Evolutionary conservation across 768 basidiomycete genomes (phyloP), one percentile per base, ranked within the genome.

Genomic region (Rhizopogon vulgaris): DNA sequence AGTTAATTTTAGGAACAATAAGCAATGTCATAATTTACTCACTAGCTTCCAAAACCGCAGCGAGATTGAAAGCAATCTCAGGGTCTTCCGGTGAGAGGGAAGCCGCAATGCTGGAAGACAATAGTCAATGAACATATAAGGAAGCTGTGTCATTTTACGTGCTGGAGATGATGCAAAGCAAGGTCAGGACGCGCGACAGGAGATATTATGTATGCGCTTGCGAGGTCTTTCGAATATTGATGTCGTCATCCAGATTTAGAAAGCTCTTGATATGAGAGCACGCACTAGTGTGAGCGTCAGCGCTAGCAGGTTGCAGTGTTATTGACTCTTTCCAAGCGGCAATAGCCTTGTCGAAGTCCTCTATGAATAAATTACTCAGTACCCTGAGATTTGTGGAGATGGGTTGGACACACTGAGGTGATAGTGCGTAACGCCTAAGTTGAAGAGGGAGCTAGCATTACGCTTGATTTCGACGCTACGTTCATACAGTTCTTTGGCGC

Each of bases 21-120:
- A 64, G 63, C 53, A 53, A 55, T 53, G 55, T 51, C 58, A 56
- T 51, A 46, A 38, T 61, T 54, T 52, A 76, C 84, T 60, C 59
- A 90, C 91, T 81, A 51, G 91, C 90, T 83, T 94, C 91, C 54
- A 93, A 77, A 60, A 94, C 89, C 41, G 90, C 91, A 47, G 87
- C 91, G 53, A 91, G 79, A 72, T 94, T 94, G 76, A 92, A 94
- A 14, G 88, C 84, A 62, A 93, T 90, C 67, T 94, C 91, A 66
- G 87, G 84, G 74, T 94, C 91, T 67, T 90, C 87, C 41, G 91
- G 91, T 53, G 85, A 79, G 59, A 94, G 78, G n/a, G 84, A 82
- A 40, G 83, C 76, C 45, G 91, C 91, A 65, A 87, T 83, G 59
- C 91, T 94, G 69, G 54, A 64, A 63, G 56, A 61, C 64, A 63